A percentile compares a stretch with the other conserved stretches of the same genome.
Conservation (phyloP, 2,329 filamentous ascomycete species). For the Sporothrix luriei region DNA sequence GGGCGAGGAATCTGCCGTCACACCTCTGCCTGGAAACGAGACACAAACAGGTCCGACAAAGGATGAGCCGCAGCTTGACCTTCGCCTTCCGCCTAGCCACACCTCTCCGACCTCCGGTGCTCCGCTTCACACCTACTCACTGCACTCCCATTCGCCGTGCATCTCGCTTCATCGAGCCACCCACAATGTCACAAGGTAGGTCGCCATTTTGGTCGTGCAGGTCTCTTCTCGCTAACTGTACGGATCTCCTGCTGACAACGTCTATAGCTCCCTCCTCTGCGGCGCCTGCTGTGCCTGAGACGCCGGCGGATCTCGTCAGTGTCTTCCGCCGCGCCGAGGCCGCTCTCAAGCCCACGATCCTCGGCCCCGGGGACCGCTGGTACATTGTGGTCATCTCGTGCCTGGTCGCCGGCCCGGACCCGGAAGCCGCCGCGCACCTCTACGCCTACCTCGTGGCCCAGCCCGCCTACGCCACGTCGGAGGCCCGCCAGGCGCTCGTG, state of each 20-base stretch:
- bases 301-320: not conserved
- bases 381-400: slow-evolving; percentile 43
- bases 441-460: slow-evolving; percentile 59
- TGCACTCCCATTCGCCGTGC: not conserved
- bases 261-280: not conserved
- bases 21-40: no score
- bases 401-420: slow-evolving; percentile 55
- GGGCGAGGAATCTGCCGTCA: no score
- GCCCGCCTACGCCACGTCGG: slow-evolving; percentile 49
- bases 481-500: slow-evolving; percentile 52
- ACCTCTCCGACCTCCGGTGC: not conserved
- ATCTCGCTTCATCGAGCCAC: not conserved
- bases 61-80: slow-evolving; percentile 3
- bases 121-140: not conserved
- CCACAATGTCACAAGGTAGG: slow-evolving; percentile 18
- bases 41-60: slow-evolving; percentile 4
- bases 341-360: slow-evolving; percentile 28
- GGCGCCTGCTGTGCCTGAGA: not conserved
- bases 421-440: slow-evolving; percentile 54
- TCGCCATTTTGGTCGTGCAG: not conserved
- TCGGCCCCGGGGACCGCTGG: slow-evolving; percentile 36
- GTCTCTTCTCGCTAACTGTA: not conserved
- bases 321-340: slow-evolving; percentile 33
- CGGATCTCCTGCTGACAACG: not conserved
- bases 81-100: slow-evolving; percentile 7